Base-by-base conservation (phyloP, 2,329 filamentous ascomycete genomes). In the Periglandula ipomoeae region DNA sequence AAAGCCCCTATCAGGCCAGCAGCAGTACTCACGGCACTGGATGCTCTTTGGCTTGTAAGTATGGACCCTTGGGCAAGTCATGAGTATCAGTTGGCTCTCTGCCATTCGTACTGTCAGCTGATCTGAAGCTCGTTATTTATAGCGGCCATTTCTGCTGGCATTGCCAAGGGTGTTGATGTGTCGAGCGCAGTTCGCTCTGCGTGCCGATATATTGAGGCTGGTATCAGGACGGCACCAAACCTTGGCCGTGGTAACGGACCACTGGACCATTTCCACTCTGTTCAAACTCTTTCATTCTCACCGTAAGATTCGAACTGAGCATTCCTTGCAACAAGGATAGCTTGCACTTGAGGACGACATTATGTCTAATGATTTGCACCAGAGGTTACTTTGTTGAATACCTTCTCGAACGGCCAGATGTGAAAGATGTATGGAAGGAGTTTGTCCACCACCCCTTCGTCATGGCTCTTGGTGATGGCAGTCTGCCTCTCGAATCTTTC, bases 11-110 rank as follows among this genome's bases (percentile, higher is more conserved):
- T 61, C 74, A 88, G 53, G 68, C 74, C 9, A 89, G 85, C 8
- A 84, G 74, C 51, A 91, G 91, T 61, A 97, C 91, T 0, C 93
- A 98, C 60, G 93, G 93, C 1, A 97, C 93, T 0, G 93, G 93
- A 4, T 98, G 93, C 62, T 94, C 89, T 9, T 75, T 97, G 51
- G 93, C 93, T 37, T 95, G 84, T 87, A 65, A 70, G 82, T 26
- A 24, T 11, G 15, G 8, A 17, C 10, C 19, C n/a, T n/a, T n/a
- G n/a, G n/a, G n/a, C n/a, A n/a, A n/a, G n/a, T n/a, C n/a, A n/a
- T n/a, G n/a, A n/a, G n/a, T n/a, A n/a, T n/a, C n/a, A n/a, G n/a
- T n/a, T n/a, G n/a, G 22, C 15, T 5, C 5, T 13, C 40, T 23
- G 19, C 8, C 20, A 1, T 19, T n/a, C 2, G 3, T 8, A 22